phyloP scores from a whole-genome alignment of 2,329 filamentous ascomycete genomes.

The Microcera coccophila region DNA sequence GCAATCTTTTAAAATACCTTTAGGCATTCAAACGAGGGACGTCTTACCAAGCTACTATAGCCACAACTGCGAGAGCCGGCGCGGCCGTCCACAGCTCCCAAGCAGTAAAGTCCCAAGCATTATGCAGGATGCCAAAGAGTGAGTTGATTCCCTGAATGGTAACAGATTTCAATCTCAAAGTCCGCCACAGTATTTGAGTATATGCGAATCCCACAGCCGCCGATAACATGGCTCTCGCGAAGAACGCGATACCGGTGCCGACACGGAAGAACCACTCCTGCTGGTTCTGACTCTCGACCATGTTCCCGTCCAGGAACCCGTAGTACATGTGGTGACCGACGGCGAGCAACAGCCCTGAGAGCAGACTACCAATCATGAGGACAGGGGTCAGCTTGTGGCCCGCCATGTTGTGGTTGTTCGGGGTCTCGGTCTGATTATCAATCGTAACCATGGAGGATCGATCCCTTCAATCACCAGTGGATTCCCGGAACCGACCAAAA shows the following conservation, averaged over 20 bases:
- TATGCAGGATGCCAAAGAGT: not conserved
- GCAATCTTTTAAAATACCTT: not conserved
- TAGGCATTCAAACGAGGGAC: not conserved
- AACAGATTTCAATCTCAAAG: not conserved
- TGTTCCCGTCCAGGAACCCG: fast-evolving
- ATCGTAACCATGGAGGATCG: not conserved
- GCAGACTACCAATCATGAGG: constrained; percentile 4
- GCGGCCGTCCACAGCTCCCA: constrained; percentile 5
- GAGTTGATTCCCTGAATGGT: constrained; percentile 6
- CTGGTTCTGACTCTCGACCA: not conserved
- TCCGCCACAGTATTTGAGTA: constrained; percentile 8
- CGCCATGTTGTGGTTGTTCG: no score
- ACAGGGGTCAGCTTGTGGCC: not conserved
- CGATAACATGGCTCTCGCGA: not conserved
- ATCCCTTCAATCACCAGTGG: not conserved
- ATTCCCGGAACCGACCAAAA: no score
- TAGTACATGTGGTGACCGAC: constrained; percentile 11
- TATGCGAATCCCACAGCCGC: constrained; percentile 9
- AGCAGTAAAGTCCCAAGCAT: not conserved
- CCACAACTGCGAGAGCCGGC: not conserved
- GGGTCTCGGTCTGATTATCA: not conserved
- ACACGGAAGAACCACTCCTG: constrained; percentile 15
- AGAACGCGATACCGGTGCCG: constrained; percentile 8
- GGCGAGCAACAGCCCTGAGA: not conserved
- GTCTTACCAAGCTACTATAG: constrained; percentile 5